These are phyloP conservation scores for Pterula multifida DNA, from an alignment of 1,284 basidiomycete species.

Conservation along the genomic window DNA sequence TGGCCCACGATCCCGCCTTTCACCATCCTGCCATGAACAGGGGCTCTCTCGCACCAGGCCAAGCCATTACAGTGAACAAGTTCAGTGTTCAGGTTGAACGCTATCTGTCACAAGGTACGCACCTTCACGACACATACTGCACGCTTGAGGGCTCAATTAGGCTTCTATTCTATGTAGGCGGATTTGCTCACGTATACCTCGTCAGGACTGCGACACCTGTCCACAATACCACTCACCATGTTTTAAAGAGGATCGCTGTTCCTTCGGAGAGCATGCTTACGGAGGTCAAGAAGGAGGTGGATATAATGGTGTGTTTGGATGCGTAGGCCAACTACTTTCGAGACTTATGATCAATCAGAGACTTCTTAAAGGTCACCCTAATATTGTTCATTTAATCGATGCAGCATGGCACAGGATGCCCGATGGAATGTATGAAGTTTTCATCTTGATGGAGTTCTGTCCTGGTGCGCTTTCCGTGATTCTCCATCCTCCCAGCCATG, in stretches of 20 bases:
- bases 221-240: slow-evolving; percentile 86
- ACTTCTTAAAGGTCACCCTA: slow-evolving; percentile 79
- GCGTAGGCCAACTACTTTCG: slow-evolving; percentile 13
- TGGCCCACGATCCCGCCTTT: neutral
- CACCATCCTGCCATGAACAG: slow-evolving; percentile 24
- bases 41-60: slow-evolving; percentile 68
- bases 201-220: slow-evolving; percentile 81
- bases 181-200: slow-evolving; percentile 97
- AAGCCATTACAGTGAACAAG: slow-evolving; percentile 84
- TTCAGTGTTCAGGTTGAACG: slow-evolving; percentile 72
- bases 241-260: slow-evolving; percentile 94
- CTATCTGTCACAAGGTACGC: slow-evolving; percentile 85
- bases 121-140: neutral
- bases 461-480: slow-evolving; percentile 28
- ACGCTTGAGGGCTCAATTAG: slow-evolving; percentile 8
- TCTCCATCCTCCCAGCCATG: neutral
- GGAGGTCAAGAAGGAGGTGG: slow-evolving; percentile 97
- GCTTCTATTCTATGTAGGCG: slow-evolving; percentile 45
- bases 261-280: slow-evolving; percentile 81
- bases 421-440: slow-evolving; percentile 86
- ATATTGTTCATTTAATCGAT: slow-evolving; percentile 90
- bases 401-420: slow-evolving; percentile 81
- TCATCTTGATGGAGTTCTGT: slow-evolving; percentile 99
- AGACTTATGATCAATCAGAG: slow-evolving; percentile 42
- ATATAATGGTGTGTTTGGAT: slow-evolving; percentile 88